Conservation (phyloP, 2,329 filamentous ascomycete genomes). For the Colletotrichum gloeosporioides region DNA sequence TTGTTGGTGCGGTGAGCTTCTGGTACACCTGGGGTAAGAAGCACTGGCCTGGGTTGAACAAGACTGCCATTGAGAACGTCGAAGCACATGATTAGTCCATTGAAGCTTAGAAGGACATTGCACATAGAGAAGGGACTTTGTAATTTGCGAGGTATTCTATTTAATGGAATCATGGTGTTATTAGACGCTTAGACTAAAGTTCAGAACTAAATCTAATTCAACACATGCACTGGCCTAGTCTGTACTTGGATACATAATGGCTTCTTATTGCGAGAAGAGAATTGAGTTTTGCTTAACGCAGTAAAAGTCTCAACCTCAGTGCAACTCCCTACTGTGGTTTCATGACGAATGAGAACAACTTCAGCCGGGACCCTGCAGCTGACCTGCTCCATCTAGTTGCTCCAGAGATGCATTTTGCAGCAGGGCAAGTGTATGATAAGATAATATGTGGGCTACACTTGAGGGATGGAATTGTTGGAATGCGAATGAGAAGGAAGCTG, state of each 20-base stretch:
- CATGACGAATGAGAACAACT: not conserved
- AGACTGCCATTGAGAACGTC: conserved; percentile 11
- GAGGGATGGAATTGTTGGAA: not conserved
- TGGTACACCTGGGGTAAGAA: conserved; percentile 17
- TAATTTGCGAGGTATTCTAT: not conserved
- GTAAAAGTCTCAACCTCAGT: not conserved
- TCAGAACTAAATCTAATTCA: not conserved
- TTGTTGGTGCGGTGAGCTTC: conserved; percentile 1
- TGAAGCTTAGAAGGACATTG: not conserved
- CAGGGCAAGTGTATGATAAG: not conserved
- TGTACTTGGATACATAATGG: rapidly evolving
- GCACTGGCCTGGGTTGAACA: conserved; percentile 14
- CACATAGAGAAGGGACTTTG: not conserved
- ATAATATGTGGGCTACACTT: not conserved
- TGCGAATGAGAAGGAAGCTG: not conserved
- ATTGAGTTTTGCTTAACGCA: not conserved
- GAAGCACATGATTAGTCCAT: not conserved
- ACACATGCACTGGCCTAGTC: not conserved
- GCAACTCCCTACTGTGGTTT: not conserved
- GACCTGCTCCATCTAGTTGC: not conserved
- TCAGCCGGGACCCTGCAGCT: too few relatives aligned
- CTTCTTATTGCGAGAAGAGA: not conserved
- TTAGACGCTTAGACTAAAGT: not conserved
- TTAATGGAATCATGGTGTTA: too few relatives aligned
- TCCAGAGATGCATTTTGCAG: too few relatives aligned